Conservation (phyloP, 129 eudicot genomes). For the Helianthus annuus region HanXRQr2.0-SUNRISE NC_035442.2:177806029-177806528, state of each 20-base stretch:
- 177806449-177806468: neutral
- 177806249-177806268: slow-evolving; percentile 83
- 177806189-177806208: slow-evolving; percentile 64
- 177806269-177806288: slow-evolving; percentile 15
- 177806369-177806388: slow-evolving; percentile 81
- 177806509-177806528: slow-evolving; percentile 86
- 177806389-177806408: slow-evolving; percentile 90
- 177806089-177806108: too few species aligned
- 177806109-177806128: neutral
- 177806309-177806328: slow-evolving; percentile 22
- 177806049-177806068: slow-evolving; percentile 96
- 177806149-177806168: slow-evolving; percentile 10
- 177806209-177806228: slow-evolving; percentile 73
- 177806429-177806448: slow-evolving; percentile 25
- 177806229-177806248: slow-evolving; percentile 88
- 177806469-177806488: slow-evolving; percentile 9
- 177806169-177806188: slow-evolving; percentile 83
- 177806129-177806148: slow-evolving; percentile 6
- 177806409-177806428: slow-evolving; percentile 69
- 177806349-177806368: slow-evolving; percentile 97
- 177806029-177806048: slow-evolving; percentile 91
- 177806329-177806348: slow-evolving; percentile 67
- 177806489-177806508: slow-evolving; percentile 46
- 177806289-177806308: neutral
- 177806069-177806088: slow-evolving; percentile 22